These are phyloP conservation scores for Sporothrix mexicana DNA, from an alignment of 2,329 filamentous ascomycete species.

Conservation along the genomic window DNA sequence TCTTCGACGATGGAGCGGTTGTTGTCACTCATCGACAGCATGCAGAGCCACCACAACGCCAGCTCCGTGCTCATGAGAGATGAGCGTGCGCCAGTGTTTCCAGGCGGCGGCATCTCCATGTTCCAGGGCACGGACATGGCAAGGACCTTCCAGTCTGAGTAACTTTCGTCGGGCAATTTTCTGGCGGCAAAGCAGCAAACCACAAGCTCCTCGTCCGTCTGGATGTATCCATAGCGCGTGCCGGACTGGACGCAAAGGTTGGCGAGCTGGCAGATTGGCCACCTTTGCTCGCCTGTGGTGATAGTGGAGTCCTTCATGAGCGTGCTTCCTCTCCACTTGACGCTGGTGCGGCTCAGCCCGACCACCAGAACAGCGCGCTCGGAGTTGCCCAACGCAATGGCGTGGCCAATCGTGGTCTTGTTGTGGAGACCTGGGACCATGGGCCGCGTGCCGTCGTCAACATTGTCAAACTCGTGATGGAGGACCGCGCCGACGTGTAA, in stretches of 20 bases:
- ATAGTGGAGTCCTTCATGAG: background rate
- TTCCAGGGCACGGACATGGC: constrained; percentile 15
- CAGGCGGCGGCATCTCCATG: background rate
- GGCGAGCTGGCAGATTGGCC: constrained; percentile 12
- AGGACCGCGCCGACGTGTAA: background rate
- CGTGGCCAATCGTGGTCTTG: background rate
- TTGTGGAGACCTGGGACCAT: background rate
- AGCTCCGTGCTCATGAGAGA: constrained; percentile 15
- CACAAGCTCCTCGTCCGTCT: constrained; percentile 19
- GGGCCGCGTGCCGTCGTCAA: background rate
- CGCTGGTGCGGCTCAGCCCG: constrained; percentile 14
- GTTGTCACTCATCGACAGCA: constrained; percentile 19
- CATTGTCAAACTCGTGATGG: background rate
- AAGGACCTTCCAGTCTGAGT: constrained; percentile 4
- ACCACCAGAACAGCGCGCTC: constrained; percentile 9
- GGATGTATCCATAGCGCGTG: constrained; percentile 19
- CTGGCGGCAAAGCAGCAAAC: constrained; percentile 1
- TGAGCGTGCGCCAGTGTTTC: background rate
- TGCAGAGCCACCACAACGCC: constrained; percentile 15
- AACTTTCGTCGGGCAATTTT: background rate
- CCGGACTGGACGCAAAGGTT: background rate
- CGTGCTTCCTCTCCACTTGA: constrained; percentile 17
- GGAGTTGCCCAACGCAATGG: background rate
- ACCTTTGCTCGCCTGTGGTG: background rate
- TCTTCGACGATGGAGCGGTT: constrained; percentile 5